These are phyloP conservation scores for Fusarium ambrosium DNA, from an alignment of 2,329 filamentous ascomycete genomes.

Conservation along the genomic window DNA sequence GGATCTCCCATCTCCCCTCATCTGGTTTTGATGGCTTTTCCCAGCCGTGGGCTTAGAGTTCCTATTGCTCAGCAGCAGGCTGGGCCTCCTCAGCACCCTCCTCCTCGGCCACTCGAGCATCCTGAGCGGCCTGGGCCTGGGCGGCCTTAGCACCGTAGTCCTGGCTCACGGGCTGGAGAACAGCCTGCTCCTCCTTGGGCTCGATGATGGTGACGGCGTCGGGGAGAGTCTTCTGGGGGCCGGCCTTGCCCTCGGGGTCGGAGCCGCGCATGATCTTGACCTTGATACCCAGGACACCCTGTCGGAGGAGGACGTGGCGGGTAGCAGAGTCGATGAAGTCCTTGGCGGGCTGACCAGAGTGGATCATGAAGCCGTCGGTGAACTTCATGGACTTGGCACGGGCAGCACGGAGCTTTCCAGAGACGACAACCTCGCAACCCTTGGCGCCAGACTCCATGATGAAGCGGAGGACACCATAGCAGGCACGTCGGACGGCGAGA, in stretches of 20 bases:
- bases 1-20: constrained; percentile 43
- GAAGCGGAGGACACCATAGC: constrained; percentile 99
- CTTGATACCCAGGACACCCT: constrained; percentile 99
- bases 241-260: constrained; percentile 99
- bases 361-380: constrained; percentile 99
- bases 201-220: constrained; percentile 99
- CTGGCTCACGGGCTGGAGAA: constrained; percentile 95
- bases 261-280: constrained; percentile 99
- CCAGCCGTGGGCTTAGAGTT: constrained; percentile 39
- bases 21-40: constrained; percentile 42
- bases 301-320: constrained; percentile 98
- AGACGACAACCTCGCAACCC: constrained; percentile 99
- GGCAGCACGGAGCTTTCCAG: constrained; percentile 97
- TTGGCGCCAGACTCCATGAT: constrained; percentile 99
- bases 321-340: constrained; percentile 99
- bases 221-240: constrained; percentile 96
- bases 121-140: constrained; percentile 74
- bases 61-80: constrained; percentile 58
- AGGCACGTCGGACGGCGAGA: constrained; percentile 97
- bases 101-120: constrained; percentile 71
- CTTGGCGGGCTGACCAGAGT: constrained; percentile 99
- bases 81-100: constrained; percentile 69
- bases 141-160: constrained; percentile 97
- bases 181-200: constrained; percentile 98
- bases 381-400: constrained; percentile 99